Base-by-base conservation (phyloP, 768 basidiomycete genomes). In the Boletus eberwhitei region DNA sequence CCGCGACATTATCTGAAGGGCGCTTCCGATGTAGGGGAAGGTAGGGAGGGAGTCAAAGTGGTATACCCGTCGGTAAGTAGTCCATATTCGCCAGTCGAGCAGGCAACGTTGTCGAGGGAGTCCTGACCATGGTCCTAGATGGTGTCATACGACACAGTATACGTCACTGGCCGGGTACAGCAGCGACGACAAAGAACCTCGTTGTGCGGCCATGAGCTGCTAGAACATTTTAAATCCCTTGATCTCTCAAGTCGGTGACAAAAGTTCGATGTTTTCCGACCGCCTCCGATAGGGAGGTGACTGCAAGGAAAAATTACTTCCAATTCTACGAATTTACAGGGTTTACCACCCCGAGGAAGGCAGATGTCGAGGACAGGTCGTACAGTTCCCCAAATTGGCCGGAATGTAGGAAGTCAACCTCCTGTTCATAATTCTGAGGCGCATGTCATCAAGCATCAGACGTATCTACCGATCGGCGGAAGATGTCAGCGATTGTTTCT, bases 1-100 rank as follows among this genome's bases (percentile, higher is more conserved):
- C 68, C 71, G 85, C 26, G 76, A 78, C 7, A 66, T 67, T 52
- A 87, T 72, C 36, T 76, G 81, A 16, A 74, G 71, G 1, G 75
- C 79, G 1, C 80, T 85, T 31, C 83, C 84, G 61, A 87, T 82
- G 66, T 73, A 64, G 1, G 85, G 84, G 74, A 84, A 88, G 45
- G 68, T 70, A 2, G 85, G 84, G 29, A 87, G 66, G 36, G 72
- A 69, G 14, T 72, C 75, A 48, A 85, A 80, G 77, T 83, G 5
- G 69, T 74, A 68, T 73, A 85, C 24, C 63, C 74, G 19, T 44
- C 67, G 17, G 75, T 74, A 12, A 75, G 36, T 21, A 86, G 71
- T 14, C 84, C 84, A 51, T 83, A 71, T 21, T 67, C 54, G 8
- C 84, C 84, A 58, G 79, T 71, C 1, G 79, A 81, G 71, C 83